Base-by-base conservation (phyloP, 2,329 filamentous ascomycete species). In the Aspergillus felis region DNA sequence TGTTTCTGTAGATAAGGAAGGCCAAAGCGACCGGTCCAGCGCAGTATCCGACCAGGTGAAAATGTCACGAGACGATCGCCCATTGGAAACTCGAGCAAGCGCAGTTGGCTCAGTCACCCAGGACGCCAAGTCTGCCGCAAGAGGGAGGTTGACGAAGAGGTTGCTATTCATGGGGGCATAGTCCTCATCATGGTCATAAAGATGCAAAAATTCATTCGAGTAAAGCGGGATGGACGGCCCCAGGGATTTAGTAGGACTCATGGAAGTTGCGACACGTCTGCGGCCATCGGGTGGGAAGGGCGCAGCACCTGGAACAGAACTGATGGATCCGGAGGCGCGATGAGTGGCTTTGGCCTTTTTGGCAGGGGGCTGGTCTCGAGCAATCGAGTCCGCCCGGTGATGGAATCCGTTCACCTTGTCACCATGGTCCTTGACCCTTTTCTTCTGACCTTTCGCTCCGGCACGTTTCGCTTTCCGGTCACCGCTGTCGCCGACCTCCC, bases 261-360 rank as follows among this genome's bases (percentile, higher is more conserved):
- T 86, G 75, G 73, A 82, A 66, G 79, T 87, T 72, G 70, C 81
- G 61, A 76, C 87, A 74, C 76, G 85, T 70, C 88, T 91, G 55
- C 84, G 80, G 32, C 79, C 77, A 54, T 83, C 81, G 58, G 86
- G 83, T 2, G 83, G 83, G 55, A 89, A 83, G 57, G 85, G 86
- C 58, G 87, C 84, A 66, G 88, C 85, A 48, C 84, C 78, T 27
- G 84, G 81, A 52, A 87, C 79, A n/a, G 87, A 88, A 65, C 85
- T 87, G 62, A 90, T 78, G 1, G 92, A 96, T 57, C 88, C 87
- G 32, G 87, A 92, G 0, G 89, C 76, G 61, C 89, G 89, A 77
- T 97, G 93, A 50, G 83, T 86, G n/a, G 83, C 87, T 75, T 96
- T 97, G 1, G 87, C 72, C 68, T 91, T 92, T 74, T 96, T 97